phyloP scores from a whole-genome alignment of 192 early-diverging fungal species.

The Entomortierella lignicola region DNA sequence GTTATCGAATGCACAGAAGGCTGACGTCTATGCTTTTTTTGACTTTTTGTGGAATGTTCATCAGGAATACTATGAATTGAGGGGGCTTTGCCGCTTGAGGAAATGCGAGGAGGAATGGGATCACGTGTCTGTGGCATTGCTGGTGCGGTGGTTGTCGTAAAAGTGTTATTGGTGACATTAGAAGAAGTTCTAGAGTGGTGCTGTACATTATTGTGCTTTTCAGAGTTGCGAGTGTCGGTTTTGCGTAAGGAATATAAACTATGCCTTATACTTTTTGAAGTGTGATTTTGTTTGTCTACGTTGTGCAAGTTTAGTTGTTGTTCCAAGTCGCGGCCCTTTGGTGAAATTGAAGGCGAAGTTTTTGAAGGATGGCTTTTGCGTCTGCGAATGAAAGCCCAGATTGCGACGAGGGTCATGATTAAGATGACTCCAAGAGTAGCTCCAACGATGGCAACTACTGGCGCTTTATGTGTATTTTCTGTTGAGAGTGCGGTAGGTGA shows the following conservation, averaged over 20 bases:
- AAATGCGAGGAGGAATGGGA: not conserved
- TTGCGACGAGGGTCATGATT: conserved; percentile 6
- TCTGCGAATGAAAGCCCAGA: conserved; percentile 24
- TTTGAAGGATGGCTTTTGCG: conserved; percentile 9
- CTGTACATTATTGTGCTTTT: not conserved
- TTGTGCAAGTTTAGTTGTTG: conserved; percentile 4
- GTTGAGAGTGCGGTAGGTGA: conserved; percentile 2
- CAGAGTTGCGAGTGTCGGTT: not conserved
- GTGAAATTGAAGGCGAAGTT: conserved; percentile 10
- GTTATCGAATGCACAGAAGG: not conserved
- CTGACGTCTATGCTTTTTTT: not conserved
- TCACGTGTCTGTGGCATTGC: not conserved
- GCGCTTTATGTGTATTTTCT: not conserved
- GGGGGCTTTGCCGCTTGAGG: no score
- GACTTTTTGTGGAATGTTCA: no score
- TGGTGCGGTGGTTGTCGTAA: not conserved
- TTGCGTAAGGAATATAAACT: not conserved
- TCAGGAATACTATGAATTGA: not conserved
- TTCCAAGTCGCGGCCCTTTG: conserved; percentile 10
- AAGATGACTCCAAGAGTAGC: conserved; percentile 12
- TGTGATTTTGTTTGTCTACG: not conserved
- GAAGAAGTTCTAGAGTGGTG: conserved; percentile 1
- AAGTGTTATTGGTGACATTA: not conserved
- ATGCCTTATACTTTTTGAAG: not conserved
- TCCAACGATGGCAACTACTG: conserved; percentile 14